phyloP scores from a whole-genome alignment of 768 basidiomycete genomes.

The Collybia nuda region DNA sequence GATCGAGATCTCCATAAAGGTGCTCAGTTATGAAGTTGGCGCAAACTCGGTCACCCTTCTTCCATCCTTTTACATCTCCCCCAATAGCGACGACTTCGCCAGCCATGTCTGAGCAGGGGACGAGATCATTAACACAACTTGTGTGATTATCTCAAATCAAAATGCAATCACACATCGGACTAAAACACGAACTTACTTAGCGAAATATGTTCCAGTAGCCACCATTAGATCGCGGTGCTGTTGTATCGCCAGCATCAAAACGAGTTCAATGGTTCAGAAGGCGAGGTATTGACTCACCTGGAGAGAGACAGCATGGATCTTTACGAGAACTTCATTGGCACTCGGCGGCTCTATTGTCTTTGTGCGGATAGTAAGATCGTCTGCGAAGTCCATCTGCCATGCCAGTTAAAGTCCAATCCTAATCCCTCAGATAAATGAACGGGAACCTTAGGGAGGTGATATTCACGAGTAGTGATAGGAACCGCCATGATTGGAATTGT shows the following conservation, averaged over 20 bases:
- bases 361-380: slow-evolving; percentile 21
- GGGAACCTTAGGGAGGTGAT: too few species aligned
- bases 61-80: slow-evolving; percentile 42
- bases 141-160: too few species aligned
- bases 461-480: too few species aligned
- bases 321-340: slow-evolving; percentile 52
- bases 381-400: slow-evolving; percentile 15
- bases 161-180: too few species aligned
- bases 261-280: background rate
- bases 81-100: slow-evolving; percentile 53
- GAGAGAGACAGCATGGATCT: slow-evolving; percentile 55
- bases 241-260: background rate
- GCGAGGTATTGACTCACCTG: slow-evolving; percentile 31
- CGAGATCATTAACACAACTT: slow-evolving; percentile 16
- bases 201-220: slow-evolving; percentile 36
- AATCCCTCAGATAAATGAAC: too few species aligned
- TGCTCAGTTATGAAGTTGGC: slow-evolving; percentile 53
- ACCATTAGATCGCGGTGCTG: slow-evolving; percentile 54
- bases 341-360: slow-evolving; percentile 30
- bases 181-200: slow-evolving; percentile 18
- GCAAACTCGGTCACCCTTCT: slow-evolving; percentile 52
- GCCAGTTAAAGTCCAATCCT: too few species aligned
- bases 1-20: slow-evolving; percentile 41
- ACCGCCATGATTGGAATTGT: too few species aligned
- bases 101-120: slow-evolving; percentile 49